Base-by-base conservation (phyloP, 2,329 filamentous ascomycete genomes). In the Leptographium galeiforme region DNA sequence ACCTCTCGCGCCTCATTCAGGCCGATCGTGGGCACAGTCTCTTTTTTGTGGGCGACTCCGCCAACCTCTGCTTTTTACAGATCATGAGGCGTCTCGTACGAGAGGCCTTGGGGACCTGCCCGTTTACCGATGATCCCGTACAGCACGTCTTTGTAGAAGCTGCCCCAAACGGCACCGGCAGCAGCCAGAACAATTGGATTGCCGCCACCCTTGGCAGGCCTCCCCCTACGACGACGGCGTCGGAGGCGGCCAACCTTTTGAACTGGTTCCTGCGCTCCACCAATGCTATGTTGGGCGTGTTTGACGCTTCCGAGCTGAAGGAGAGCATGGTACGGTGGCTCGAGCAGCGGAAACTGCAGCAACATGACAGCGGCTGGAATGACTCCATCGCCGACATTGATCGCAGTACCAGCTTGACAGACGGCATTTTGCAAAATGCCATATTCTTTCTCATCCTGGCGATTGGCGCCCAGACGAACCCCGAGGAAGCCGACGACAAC, bases 41-140 rank as follows among this genome's bases (percentile, higher is more conserved):
- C 57, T 64, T 68, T 59, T 68, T 67, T 48, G 63, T 68, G 33
- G 66, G 66, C n/a, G 66, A 68, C 55, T 65, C 66, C 18, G 64
- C 65, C 8, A 67, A 64, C 5, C 34, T 68, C 7, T 64, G 64
- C 0, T 66, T 68, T 33, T 56, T 68, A 1, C 64, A 68, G 33
- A 64, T 64, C 25, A 66, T 68, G 14, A 63, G 66, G 0, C 61
- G 66, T 4, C 58, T 68, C 18, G 64, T 67, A 0, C 59, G 60
- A 6, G 59, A 63, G 25, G 60, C 61, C 16, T 51, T 68, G 5
- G 66, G 65, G 6, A 58, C 58, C 4, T 67, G 66, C 45, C 34
- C 62, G 10, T 63, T 68, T 40, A 61, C 63, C 10, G 63, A 68
- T 25, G 66, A 68, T 30, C 66, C 66, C 1, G 54, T 68, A 34